Evolutionary conservation across 179 eudicot species (phyloP).

Genomic region (Drosera spatulata): DNA sequence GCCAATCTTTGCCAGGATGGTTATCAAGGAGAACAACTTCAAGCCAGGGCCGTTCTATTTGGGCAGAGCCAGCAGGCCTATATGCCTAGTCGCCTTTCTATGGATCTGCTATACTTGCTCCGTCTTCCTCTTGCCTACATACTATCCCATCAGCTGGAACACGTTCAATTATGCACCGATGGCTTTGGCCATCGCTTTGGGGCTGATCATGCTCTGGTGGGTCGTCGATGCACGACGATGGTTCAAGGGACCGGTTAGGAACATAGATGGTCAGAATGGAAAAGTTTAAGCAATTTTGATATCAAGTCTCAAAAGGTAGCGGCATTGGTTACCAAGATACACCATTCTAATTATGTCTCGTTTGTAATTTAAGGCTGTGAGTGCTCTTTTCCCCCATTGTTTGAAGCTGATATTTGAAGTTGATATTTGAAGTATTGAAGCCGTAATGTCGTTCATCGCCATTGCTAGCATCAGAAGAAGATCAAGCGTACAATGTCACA

Average conservation of each 20-base stretch:
- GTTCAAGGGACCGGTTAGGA: conserved; percentile 60
- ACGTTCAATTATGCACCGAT: conserved; percentile 53
- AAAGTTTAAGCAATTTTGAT: conserved; percentile 13
- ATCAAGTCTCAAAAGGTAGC: too few species aligned
- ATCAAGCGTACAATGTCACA: too few species aligned
- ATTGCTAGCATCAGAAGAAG: too few species aligned
- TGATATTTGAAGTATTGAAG: background rate
- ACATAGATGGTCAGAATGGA: conserved; percentile 27
- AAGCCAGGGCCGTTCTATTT: conserved; percentile 49
- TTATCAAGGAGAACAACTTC: conserved; percentile 39
- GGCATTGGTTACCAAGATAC: too few species aligned
- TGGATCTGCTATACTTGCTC: conserved; percentile 61
- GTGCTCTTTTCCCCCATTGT: too few species aligned
- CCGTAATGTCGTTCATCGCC: too few species aligned
- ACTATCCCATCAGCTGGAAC: conserved; percentile 33
- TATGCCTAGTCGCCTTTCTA: conserved; percentile 42
- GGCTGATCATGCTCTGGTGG: conserved; percentile 53
- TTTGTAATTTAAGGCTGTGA: too few species aligned
- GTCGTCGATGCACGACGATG: conserved; percentile 45
- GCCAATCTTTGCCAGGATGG: conserved; percentile 49
- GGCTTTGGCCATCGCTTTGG: conserved; percentile 35
- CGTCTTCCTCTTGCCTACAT: conserved; percentile 42
- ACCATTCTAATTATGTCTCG: too few species aligned
- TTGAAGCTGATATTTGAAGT: too few species aligned
- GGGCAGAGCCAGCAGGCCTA: conserved; percentile 40